A percentile compares a stretch with the other conserved stretches of the same genome.
phyloP scores from a whole-genome alignment of 495 filamentous ascomycete genomes.

The Bacidia rubella region DNA sequence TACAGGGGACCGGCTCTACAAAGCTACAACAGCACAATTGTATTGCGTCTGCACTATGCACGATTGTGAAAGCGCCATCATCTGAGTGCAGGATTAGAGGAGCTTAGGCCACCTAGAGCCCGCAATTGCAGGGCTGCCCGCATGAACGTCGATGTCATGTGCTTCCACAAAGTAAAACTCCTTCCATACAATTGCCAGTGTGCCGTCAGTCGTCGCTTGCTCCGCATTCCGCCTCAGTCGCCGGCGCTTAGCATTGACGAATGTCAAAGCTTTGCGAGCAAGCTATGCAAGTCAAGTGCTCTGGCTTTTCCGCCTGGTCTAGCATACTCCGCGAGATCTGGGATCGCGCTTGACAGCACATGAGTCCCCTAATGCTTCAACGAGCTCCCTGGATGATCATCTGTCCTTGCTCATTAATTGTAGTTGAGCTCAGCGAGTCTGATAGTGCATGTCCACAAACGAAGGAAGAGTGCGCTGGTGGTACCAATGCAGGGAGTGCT shows the following conservation, averaged over 20 bases:
- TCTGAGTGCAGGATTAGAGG: not conserved
- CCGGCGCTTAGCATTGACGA: not conserved
- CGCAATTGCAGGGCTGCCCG: conserved; percentile 1
- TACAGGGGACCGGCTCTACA: not conserved
- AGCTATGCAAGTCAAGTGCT: not conserved
- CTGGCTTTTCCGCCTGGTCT: not conserved
- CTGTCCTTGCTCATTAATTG: too few species aligned
- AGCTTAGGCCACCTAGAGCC: not conserved
- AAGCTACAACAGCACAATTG: not conserved
- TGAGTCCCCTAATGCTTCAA: too few species aligned
- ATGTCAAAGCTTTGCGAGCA: conserved; percentile 1
- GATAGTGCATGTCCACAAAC: too few species aligned
- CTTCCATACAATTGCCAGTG: not conserved
- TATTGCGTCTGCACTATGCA: not conserved
- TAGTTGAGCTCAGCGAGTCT: too few species aligned
- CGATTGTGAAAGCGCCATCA: conserved; percentile 1
- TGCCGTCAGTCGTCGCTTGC: not conserved
- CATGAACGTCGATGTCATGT: conserved; percentile 5
- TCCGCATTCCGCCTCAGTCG: not conserved
- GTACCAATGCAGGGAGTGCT: not conserved
- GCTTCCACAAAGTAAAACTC: not conserved
- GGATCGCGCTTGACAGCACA: not conserved
- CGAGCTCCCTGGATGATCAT: too few species aligned
- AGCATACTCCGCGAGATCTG: not conserved
- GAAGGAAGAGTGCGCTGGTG: not conserved